Evolutionary conservation across 1,139 yeast species (phyloP), one percentile per base, ranked within the genome.

Genomic region (Ogataea hybrid): DNA sequence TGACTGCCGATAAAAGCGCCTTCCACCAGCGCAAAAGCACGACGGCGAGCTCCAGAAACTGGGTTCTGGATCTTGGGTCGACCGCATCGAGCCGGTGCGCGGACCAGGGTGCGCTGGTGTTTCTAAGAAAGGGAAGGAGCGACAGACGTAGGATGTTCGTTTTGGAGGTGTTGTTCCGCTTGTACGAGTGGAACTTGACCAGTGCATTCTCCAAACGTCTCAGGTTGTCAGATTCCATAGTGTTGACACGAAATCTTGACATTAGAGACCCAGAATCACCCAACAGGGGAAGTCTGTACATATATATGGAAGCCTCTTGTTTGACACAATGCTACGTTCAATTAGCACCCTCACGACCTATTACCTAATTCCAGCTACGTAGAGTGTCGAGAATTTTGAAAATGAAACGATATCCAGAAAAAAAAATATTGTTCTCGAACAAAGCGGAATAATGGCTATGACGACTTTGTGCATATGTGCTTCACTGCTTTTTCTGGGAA

Each of bases 91-190:
- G 35, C 14, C 8, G n/a, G 28, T 23, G 12, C 11, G 32, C 18
- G 21, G 48, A 41, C 44, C 47, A 47, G 8, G 39, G 35, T n/a
- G 36, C 12, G 6, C 41, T 25, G 9, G 28, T 37, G 34, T 47
- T 22, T 39, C 62, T 25, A 28, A 87, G 65, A 55, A 81, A 83
- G 4, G 89, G 84, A 18, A 87, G 64, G n/a, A 87, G 65, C 2
- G 79, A 67, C 2, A 86, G 68, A 21, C 96, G 68, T 18, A 87
- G 65, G 12, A 81, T 70, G 58, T 86, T 87, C 8, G 92, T 77
- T 54, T 79, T 80, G 25, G 73, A 61, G 2, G 80, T 67, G 7
- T 81, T 77, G 35, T 65, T 65, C 21, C 55, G 53, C 37, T 58
- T 67, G 52, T 78, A 77, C 21, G 79, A 67, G 32, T 65, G 64